Evolutionary conservation across 176 grass and related monocot genomes (phyloP).

Genomic region (Musa acuminata): DNA sequence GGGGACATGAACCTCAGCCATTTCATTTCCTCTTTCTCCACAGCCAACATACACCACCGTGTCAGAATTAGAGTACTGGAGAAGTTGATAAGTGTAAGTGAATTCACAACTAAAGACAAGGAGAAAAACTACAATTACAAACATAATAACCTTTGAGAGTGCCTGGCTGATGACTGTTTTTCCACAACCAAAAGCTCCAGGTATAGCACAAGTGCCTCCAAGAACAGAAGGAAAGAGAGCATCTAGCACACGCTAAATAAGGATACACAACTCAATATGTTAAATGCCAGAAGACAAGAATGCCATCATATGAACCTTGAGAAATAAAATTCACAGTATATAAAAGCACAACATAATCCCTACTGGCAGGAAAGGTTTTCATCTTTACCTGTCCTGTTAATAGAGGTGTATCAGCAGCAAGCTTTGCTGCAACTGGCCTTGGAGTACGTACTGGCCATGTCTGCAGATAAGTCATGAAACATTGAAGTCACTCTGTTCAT

Average conservation of each 20-base stretch:
- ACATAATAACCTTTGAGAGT: slow-evolving; percentile 70
- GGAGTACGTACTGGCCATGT: slow-evolving; percentile 76
- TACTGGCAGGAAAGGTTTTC: no score
- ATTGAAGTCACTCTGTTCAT: slow-evolving; percentile 4
- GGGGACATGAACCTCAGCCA: slow-evolving; percentile 48
- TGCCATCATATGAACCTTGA: neutral
- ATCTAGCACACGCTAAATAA: slow-evolving; percentile 78
- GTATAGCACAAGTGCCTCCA: slow-evolving; percentile 83
- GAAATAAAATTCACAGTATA: slow-evolving; percentile 14
- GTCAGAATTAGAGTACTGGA: slow-evolving; percentile 87
- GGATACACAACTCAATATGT: slow-evolving; percentile 20
- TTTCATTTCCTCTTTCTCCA: slow-evolving; percentile 90
- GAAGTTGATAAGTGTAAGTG: slow-evolving; percentile 16
- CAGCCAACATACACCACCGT: slow-evolving; percentile 86
- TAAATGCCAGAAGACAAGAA: slow-evolving; percentile 16
- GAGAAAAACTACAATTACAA: slow-evolving; percentile 5
- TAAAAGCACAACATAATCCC: neutral
- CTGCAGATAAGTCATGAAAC: slow-evolving; percentile 31
- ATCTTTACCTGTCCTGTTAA: slow-evolving; percentile 66
- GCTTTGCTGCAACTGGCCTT: slow-evolving; percentile 72
- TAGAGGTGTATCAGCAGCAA: slow-evolving; percentile 81
- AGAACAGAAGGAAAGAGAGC: slow-evolving; percentile 84
- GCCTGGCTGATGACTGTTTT: slow-evolving; percentile 99
- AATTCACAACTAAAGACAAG: neutral
- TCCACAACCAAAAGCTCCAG: slow-evolving; percentile 88